Evolutionary conservation across 177 flowering plant species (phyloP).

Genomic region (Vitis hybrid): DNA sequence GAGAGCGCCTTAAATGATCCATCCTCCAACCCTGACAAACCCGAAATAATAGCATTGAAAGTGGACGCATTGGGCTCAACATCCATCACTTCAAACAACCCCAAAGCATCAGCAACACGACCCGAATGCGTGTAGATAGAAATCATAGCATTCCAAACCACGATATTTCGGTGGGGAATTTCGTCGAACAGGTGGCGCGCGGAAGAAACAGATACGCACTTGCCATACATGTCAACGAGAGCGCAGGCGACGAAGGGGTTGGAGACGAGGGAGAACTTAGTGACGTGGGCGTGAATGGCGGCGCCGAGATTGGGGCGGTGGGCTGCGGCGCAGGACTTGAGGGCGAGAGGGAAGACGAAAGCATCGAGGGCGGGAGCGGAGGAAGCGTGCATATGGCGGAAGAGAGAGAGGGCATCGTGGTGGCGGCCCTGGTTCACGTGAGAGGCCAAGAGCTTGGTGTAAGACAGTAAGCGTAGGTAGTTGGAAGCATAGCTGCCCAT

Average conservation of each 20-base stretch:
- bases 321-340: slow-evolving; percentile 61
- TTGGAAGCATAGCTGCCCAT: slow-evolving; percentile 16
- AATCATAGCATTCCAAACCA: slow-evolving; percentile 72
- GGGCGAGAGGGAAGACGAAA: slow-evolving; percentile 61
- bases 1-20: slow-evolving; percentile 42
- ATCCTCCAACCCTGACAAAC: slow-evolving; percentile 35
- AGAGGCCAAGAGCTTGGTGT: slow-evolving; percentile 56
- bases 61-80: slow-evolving; percentile 51
- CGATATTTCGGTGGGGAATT: slow-evolving; percentile 51
- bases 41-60: slow-evolving; percentile 55
- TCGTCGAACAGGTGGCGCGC: slow-evolving; percentile 72
- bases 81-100: slow-evolving; percentile 56
- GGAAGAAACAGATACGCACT: slow-evolving; percentile 39
- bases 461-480: slow-evolving; percentile 39
- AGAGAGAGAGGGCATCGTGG: slow-evolving; percentile 51
- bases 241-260: slow-evolving; percentile 62
- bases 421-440: slow-evolving; percentile 54
- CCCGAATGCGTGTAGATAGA: slow-evolving; percentile 39
- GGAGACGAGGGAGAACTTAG: slow-evolving; percentile 33
- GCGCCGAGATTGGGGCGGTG: slow-evolving; percentile 40
- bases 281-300: slow-evolving; percentile 51
- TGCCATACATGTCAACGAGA: slow-evolving; percentile 64
- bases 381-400: slow-evolving; percentile 41
- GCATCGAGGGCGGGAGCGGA: slow-evolving; percentile 51
- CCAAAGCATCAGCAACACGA: slow-evolving; percentile 32